Base-by-base conservation (phyloP, 768 basidiomycete genomes). In the Podaxis sp. region DNA sequence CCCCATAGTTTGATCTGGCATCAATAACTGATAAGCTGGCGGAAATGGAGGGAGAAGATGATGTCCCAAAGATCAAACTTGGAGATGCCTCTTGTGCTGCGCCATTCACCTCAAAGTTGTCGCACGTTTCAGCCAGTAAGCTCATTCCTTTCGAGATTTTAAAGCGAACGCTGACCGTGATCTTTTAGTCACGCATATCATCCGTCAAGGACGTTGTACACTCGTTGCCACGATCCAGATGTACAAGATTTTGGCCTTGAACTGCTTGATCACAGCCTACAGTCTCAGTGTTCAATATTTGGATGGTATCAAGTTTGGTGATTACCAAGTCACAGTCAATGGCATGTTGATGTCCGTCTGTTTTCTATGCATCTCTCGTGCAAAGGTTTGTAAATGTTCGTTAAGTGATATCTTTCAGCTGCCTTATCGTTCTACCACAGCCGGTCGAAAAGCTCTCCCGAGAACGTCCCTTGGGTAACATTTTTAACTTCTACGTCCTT, bases 51-150 rank as follows among this genome's bases (percentile, higher is more conserved):
- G 93, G 90, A 11, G 96, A 97, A 15, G 88, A 93, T 17, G 96
- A 99, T 36, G 88, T 95, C 0, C 97, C 97, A 12, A 94, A 97
- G 79, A 99, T 99, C 75, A 99, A 99, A 76, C 88, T 99, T 30
- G 97, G 97, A n/a, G 97, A 99, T 71, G 97, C 97, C 0, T 98
- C 95, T 2, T 98, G 96, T 71, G 97, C 97, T 5, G 97, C 97
- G 2, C 97, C 97, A 0, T 99, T 99, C 79, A 99, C 97, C 0
- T 98, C 96, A 9, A 99, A 99, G 74, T 77, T 99, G 59, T 91
- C 92, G n/a, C 96, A 99, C 72, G 97, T 99, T 56, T 86, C 92
- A 67, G 95, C 97, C 36, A 93, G 96, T 97, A 70, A 69, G 95
- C 84, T 26, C 44, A 33, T 28, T 24, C 11, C 17, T 30, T 30